phyloP scores from a whole-genome alignment of 2,329 filamentous ascomycete species.

The Botrytis porri region DNA sequence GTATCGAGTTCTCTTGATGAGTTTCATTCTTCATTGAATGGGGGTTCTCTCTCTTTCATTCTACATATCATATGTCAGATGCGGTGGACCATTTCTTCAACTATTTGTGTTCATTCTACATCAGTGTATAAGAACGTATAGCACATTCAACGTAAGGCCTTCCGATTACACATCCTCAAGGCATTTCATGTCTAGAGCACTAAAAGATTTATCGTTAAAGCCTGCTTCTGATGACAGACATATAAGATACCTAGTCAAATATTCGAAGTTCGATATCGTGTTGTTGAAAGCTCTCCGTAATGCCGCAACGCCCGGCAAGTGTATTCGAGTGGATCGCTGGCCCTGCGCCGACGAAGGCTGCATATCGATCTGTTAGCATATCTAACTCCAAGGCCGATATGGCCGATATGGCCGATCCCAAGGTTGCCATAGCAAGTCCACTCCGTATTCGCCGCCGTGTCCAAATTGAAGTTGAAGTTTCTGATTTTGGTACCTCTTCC shows the following conservation, averaged over 20 bases:
- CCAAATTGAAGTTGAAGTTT: slow-evolving; percentile 2
- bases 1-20: not conserved
- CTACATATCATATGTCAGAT: not conserved
- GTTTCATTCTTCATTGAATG: not conserved
- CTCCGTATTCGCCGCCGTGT: not conserved
- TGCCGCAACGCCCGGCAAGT: slow-evolving; percentile 12
- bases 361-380: not conserved
- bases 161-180: not conserved
- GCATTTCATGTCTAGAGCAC: not conserved
- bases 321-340: slow-evolving; percentile 8
- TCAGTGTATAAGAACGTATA: not conserved
- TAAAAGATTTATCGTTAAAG: not conserved
- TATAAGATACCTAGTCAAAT: not conserved
- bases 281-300: not conserved
- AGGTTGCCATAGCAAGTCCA: not conserved
- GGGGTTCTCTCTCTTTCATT: not conserved
- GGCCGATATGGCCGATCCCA: not conserved
- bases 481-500: slow-evolving; percentile 1
- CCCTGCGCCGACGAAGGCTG: not conserved
- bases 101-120: not conserved
- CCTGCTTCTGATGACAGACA: not conserved
- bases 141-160: not conserved
- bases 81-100: too few relatives aligned
- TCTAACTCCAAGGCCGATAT: not conserved
- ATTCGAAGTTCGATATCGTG: not conserved